Evolutionary conservation across 2,329 filamentous ascomycete genomes (phyloP).

Genomic region (Paecilomyces niveus): DNA sequence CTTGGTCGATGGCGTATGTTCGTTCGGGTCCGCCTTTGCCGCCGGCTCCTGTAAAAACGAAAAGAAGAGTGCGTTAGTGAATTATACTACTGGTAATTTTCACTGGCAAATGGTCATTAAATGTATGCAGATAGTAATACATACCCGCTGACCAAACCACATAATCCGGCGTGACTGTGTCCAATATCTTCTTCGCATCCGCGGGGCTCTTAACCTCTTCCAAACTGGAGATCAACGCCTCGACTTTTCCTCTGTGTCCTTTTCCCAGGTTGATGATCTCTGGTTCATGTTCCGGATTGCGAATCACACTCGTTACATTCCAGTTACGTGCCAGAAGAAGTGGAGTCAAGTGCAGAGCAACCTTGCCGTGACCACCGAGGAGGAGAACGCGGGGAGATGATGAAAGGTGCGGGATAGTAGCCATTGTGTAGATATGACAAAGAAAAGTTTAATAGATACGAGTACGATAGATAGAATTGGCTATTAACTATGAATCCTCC

Average conservation of each 20-base stretch:
- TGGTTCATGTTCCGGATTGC: constrained; percentile 59
- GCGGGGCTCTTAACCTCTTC: constrained; percentile 60
- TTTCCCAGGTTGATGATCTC: constrained; percentile 56
- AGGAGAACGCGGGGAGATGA: constrained; percentile 52
- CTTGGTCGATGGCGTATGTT: constrained; percentile 47
- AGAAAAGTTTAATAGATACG: not conserved
- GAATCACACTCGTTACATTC: constrained; percentile 72
- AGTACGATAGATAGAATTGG: not conserved
- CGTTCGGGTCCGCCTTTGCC: constrained; percentile 46
- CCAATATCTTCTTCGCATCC: constrained; percentile 56
- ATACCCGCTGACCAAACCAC: constrained; percentile 42
- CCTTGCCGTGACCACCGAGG: constrained; percentile 74
- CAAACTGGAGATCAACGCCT: constrained; percentile 63
- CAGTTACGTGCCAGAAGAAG: constrained; percentile 67
- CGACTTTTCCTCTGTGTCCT: constrained; percentile 55
- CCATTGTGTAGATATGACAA: not conserved
- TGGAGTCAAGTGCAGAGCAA: constrained; percentile 67
- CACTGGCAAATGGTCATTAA: not conserved
- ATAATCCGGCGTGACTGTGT: constrained; percentile 35
- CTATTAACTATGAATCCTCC: not conserved
- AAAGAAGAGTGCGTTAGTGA: not conserved
- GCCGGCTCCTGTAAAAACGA: constrained; percentile 41
- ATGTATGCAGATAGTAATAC: constrained; percentile 1
- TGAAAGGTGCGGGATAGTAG: not conserved
- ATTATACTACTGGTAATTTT: not conserved